Conservation (phyloP, 1,284 basidiomycete species). For the Peniophora sp. region DNA sequence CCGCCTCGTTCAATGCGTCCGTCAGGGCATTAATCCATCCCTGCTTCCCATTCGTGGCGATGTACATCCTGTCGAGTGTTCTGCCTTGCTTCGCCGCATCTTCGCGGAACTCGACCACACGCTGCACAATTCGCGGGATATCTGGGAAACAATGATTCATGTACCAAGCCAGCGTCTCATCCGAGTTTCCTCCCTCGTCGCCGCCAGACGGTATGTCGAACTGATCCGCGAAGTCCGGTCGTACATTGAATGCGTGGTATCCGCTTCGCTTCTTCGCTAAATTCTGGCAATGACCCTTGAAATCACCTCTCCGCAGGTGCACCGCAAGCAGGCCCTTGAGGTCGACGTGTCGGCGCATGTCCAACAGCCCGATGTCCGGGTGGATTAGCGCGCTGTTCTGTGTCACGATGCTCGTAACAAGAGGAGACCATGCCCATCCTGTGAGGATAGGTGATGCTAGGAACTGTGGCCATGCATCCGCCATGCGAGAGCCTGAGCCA, state of each 20-base stretch:
- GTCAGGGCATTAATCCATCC: background rate
- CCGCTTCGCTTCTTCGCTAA: constrained; percentile 39
- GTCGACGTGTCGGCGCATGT: background rate
- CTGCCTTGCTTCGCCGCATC: background rate
- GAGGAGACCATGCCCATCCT: constrained; percentile 39
- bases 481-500: constrained; percentile 28
- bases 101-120: constrained; percentile 21
- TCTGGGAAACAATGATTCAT: constrained; percentile 50
- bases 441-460: constrained; percentile 35
- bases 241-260: constrained; percentile 54
- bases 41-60: background rate
- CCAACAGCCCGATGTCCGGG: constrained; percentile 10
- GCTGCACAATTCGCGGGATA: constrained; percentile 40
- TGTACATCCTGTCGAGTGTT: background rate
- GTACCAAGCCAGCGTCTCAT: constrained; percentile 34
- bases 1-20: background rate
- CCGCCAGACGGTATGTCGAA: constrained; percentile 28
- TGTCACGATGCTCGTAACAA: constrained; percentile 28
- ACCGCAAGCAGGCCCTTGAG: constrained; percentile 3
- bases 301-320: constrained; percentile 51
- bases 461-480: constrained; percentile 34
- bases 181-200: constrained; percentile 10
- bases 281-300: constrained; percentile 48
- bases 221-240: constrained; percentile 39
- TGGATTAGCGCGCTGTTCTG: constrained; percentile 27